Conservation (phyloP, 176 grass and related monocot genomes). For the Alopecurus myosuroides region DNA sequence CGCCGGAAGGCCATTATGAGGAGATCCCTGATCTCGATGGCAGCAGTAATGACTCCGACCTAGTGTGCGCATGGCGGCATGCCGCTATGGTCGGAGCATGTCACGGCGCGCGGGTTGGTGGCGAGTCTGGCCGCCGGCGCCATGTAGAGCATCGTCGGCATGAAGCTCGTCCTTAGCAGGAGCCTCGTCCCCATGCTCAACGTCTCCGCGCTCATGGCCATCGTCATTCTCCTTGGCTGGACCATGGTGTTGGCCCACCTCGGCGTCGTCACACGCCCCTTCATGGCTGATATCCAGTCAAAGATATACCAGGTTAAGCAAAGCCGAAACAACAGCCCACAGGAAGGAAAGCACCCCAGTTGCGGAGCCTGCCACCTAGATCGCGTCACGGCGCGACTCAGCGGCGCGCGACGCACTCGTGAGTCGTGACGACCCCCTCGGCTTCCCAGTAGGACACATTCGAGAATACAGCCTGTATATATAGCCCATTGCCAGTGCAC, state of each 20-base stretch:
- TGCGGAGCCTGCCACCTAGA: background rate
- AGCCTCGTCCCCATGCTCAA: no score
- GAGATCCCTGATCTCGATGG: no score
- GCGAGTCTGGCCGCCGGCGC: no score
- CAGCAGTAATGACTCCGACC: no score
- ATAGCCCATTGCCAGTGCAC: background rate
- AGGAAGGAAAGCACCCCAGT: background rate
- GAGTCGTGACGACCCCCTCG: no score
- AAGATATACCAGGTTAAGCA: background rate
- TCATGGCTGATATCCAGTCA: background rate
- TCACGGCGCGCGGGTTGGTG: no score
- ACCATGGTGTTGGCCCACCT: conserved; percentile 44
- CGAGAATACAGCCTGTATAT: background rate
- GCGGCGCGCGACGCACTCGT: background rate
- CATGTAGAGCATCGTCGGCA: no score
- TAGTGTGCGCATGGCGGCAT: no score
- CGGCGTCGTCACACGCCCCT: conserved; percentile 38
- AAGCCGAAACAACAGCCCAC: background rate
- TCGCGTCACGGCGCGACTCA: background rate
- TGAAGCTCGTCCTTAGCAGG: no score
- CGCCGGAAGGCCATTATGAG: no score
- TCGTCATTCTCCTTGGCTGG: conserved; percentile 74
- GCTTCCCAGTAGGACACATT: no score
- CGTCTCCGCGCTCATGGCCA: conserved; percentile 73
- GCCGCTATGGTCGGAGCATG: no score